Conservation (phyloP, 768 basidiomycete species). For the Mycena maculata region DNA sequence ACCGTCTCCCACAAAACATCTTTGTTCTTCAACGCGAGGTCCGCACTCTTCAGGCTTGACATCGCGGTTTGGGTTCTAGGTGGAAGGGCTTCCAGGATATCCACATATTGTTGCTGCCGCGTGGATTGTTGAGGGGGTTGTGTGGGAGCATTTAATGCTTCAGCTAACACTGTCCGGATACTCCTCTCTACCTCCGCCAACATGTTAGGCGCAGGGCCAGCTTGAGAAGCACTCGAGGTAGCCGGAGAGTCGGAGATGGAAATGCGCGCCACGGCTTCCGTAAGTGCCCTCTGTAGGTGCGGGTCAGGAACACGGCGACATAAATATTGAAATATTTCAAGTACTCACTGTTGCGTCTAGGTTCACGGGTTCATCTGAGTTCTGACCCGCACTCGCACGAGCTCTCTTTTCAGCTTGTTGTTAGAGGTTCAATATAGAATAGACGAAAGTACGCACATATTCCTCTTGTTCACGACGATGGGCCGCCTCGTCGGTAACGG, state of each 20-base stretch:
- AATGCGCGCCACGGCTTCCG: background rate
- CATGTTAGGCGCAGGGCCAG: background rate
- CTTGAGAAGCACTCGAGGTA: too few species aligned
- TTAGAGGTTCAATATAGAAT: background rate
- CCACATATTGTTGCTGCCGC: background rate
- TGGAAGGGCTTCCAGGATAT: background rate
- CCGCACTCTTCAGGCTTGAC: background rate
- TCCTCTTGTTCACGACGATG: background rate
- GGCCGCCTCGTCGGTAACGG: background rate
- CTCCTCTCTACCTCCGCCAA: background rate
- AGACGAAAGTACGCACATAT: background rate
- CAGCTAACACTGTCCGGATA: background rate
- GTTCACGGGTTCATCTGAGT: background rate
- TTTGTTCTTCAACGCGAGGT: background rate
- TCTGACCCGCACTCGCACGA: background rate
- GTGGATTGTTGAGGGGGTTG: constrained; percentile 7
- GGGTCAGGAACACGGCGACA: background rate
- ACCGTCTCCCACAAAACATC: constrained; percentile 3
- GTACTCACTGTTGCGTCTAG: too few species aligned
- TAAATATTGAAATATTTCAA: background rate
- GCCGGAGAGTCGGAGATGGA: background rate
- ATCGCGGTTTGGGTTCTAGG: background rate
- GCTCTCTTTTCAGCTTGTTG: background rate
- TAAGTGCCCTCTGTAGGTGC: background rate
- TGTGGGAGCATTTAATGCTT: too few species aligned